phyloP scores from a whole-genome alignment of 78 protist genomes.

The Dictyostelium firmibasis region DNA sequence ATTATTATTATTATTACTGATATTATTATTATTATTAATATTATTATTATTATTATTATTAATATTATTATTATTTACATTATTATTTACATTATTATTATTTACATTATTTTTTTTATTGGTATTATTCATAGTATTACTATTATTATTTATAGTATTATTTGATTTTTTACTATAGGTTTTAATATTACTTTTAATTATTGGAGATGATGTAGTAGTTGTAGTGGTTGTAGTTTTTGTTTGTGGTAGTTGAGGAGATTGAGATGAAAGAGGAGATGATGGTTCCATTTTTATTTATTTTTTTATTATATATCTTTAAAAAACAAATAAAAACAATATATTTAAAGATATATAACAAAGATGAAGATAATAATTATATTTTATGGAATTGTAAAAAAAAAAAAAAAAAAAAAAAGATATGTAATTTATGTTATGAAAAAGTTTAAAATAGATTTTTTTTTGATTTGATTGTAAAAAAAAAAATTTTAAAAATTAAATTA shows the following conservation, averaged over 20 bases:
- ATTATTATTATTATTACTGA: no score
- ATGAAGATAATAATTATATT: no score
- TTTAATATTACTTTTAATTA: not conserved
- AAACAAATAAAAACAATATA: not conserved
- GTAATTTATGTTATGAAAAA: not conserved
- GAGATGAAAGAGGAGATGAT: not conserved
- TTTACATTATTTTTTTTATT: no score
- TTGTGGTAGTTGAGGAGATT: not conserved
- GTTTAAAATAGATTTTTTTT: not conserved
- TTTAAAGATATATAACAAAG: no score
- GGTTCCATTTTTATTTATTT: not conserved
- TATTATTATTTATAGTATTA: no score
- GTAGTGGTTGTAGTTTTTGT: not conserved
- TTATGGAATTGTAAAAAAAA: not conserved
- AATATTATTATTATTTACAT: no score
- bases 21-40: no score
- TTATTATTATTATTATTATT: no score
- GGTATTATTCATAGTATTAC: no score
- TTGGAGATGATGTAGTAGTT: not conserved
- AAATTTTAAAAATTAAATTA: no score
- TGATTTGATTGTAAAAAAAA: not conserved
- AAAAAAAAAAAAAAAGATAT: not conserved
- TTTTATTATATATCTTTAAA: not conserved
- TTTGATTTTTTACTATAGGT: no score
- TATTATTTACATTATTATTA: no score